Percentiles rank a stretch among this genome's conserved stretches.
Conservation (phyloP, 495 filamentous ascomycete genomes). For the Penicillium parvum region DNA sequence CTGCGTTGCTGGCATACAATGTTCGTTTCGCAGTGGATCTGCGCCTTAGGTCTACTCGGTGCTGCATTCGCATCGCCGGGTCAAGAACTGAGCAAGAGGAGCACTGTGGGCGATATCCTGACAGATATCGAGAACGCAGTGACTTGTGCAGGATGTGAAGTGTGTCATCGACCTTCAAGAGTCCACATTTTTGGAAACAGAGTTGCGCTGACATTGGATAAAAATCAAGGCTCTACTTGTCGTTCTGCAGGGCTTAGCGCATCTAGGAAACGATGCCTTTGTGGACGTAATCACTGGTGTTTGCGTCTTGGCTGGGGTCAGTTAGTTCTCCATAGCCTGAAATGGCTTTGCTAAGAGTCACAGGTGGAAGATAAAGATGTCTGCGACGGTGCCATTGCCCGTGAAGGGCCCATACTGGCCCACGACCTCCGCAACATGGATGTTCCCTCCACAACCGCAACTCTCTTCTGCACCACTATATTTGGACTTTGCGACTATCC, state of each 20-base stretch:
- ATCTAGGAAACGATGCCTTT: conserved; percentile 40
- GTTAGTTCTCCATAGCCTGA: background rate
- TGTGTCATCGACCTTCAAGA: conserved; percentile 10
- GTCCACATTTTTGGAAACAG: background rate
- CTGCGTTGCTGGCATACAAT: conserved; percentile 6
- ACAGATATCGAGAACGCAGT: conserved; percentile 40
- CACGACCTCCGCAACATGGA: conserved; percentile 42
- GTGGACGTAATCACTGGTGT: conserved; percentile 37
- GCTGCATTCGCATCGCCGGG: conserved; percentile 8
- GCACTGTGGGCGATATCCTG: conserved; percentile 13
- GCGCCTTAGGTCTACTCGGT: conserved; percentile 5
- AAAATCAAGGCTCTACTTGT: conserved; percentile 33
- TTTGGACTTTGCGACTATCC: conserved; percentile 49
- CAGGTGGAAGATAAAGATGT: conserved; percentile 45
- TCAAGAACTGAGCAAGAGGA: conserved; percentile 7
- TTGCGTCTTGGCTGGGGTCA: conserved; percentile 40
- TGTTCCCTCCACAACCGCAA: conserved; percentile 42
- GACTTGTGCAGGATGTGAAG: conserved; percentile 46
- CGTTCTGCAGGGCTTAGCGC: conserved; percentile 40
- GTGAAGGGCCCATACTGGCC: conserved; percentile 47
- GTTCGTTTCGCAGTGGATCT: conserved; percentile 7
- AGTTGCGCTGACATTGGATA: background rate
- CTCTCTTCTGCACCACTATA: conserved; percentile 45
- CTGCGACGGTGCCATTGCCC: conserved; percentile 40
- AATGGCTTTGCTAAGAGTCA: background rate